Evolutionary conservation across 179 eudicot genomes (phyloP).

Genomic region (Carnegiea gigantea): DNA sequence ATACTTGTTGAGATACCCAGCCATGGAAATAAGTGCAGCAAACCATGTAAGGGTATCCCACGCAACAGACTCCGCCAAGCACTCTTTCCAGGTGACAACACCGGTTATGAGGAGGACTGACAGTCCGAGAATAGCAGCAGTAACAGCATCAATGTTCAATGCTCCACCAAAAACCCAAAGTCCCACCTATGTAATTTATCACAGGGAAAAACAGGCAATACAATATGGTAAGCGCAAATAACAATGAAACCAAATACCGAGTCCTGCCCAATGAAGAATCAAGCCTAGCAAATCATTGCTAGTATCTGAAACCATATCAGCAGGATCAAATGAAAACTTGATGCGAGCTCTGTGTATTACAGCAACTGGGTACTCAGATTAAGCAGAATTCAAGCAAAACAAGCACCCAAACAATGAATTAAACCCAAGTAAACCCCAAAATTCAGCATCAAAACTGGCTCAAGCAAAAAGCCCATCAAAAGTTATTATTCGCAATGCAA

Average conservation of each 20-base stretch:
- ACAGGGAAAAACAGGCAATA: not conserved
- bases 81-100: conserved; percentile 98
- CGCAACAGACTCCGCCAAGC: conserved; percentile 90
- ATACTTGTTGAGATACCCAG: conserved; percentile 95
- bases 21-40: conserved; percentile 98
- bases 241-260: no score
- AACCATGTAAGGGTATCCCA: conserved; percentile 99
- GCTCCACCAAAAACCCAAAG: conserved; percentile 87
- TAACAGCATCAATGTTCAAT: conserved; percentile 84
- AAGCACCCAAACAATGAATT: not conserved
- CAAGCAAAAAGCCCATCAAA: no score
- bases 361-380: not conserved
- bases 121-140: conserved; percentile 93
- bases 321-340: not conserved
- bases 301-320: no score
- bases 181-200: conserved; percentile 55
- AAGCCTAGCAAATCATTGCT: no score
- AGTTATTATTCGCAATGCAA: no score
- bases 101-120: conserved; percentile 82
- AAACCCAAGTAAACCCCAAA: not conserved
- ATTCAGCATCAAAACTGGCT: not conserved
- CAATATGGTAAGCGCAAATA: no score
- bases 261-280: no score
- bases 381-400: conserved; percentile 1
- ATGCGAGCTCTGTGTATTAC: not conserved